Evolutionary conservation across 129 eudicot species (phyloP).

Genomic region (Heracleum sosnowskyi): DNA sequence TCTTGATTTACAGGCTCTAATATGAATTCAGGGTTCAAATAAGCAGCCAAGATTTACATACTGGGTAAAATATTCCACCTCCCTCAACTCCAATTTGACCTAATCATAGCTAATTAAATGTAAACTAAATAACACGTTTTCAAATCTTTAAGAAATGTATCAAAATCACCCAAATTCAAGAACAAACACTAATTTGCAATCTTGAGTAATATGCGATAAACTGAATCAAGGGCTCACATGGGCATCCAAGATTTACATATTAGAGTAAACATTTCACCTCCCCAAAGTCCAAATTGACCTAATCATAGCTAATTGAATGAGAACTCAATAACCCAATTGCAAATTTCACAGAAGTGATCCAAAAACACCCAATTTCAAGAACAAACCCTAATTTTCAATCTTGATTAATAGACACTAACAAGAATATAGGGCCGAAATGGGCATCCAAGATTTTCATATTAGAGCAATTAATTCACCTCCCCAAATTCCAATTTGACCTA

Average conservation of each 20-base stretch:
- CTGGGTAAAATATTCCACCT: background rate
- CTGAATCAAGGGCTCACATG: background rate
- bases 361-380: background rate
- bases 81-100: background rate
- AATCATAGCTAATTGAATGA: background rate
- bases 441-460: background rate
- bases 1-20: background rate
- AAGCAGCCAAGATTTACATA: conserved; percentile 1
- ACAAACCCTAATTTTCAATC: background rate
- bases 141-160: background rate
- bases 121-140: background rate
- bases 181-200: background rate
- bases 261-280: background rate
- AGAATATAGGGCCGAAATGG: background rate
- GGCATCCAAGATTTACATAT: background rate
- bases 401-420: background rate
- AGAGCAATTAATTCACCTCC: background rate
- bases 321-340: background rate
- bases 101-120: background rate
- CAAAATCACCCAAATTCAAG: background rate
- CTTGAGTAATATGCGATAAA: background rate
- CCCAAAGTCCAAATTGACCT: background rate
- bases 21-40: background rate
- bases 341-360: background rate
- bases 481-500: background rate